Evolutionary conservation across 1,139 yeast species (phyloP), one percentile per base, ranked within the genome.

Genomic region (Blastobotrys persicus): DNA sequence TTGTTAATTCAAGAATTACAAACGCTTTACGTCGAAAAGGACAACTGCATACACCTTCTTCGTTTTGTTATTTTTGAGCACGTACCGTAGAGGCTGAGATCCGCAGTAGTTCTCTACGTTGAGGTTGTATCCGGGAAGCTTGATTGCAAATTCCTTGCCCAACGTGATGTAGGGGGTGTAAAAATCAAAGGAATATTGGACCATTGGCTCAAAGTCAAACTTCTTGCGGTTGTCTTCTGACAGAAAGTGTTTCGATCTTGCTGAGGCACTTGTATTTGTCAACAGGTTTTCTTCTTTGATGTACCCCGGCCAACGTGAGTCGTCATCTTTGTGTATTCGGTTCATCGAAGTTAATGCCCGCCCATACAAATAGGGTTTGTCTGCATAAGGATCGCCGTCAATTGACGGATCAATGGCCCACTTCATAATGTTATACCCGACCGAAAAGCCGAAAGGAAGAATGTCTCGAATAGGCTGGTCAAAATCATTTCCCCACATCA

Each of bases 401-500:
- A 81, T 79, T 31, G 85, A 77, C 34, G 82, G 82, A 61, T 83
- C 86, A 44, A 85, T 76, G 57, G 65, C 59, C 50, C 62, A 57
- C 47, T 68, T 67, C 62, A 75, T 71, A n/a, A 73, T 52, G 38
- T 62, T 60, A 49, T 70, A 75, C 58, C 85, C 88, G 63, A 64
- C 71, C 59, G 74, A 75, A 64, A 68, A 79, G 58, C 76, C 87
- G 72, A 69, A 81, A 2, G 92, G 92, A 11, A 85, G 75, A 50
- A 74, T 72, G 50, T 82, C 83, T 39, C 74, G 69, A 40, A 85
- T 78, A 0, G 88, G 83, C 31, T 72, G 66, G 18, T 75, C 79
- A 63, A 83, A 82, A 61, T 85, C 91, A 60, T 85, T 85, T 1
- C 91, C 91, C 68, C 81, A 84, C 12, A 80, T 57, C 46, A 84